Base-by-base conservation (phyloP, 176 grass and related monocot genomes). In the Raddia guianensis region DNA sequence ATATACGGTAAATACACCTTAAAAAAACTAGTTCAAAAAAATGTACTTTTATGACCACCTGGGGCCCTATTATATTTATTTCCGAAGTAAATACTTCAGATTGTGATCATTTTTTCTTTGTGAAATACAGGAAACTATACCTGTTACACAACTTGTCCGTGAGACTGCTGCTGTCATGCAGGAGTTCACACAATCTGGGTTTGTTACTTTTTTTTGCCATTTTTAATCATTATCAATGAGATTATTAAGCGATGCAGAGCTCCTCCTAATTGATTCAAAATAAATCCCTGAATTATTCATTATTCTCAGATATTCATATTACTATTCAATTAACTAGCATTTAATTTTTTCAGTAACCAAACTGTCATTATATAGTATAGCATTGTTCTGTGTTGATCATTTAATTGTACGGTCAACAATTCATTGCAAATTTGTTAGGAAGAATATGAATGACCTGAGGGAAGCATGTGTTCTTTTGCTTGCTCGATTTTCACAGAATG, bases 151-250 rank as follows among this genome's bases (percentile, higher is more conserved):
- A 76, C 95, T 98, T 81, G 95, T 95, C 67, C 91, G 95, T 75
- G 95, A 98, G 76, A 98, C 95, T 69, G 95, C 88, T 78, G 90
- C 95, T 89, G 95, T 98, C 68, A 98, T 98, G 95, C 95, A 98
- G 85, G 95, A 98, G 68, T 98, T 98, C 79, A 98, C 95, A 2
- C 95, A 98, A 65, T 98, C 92, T 74, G 95, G 95, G 95, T 98
- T 86, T 48, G 74, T 85, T 62, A 50, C 46, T 74, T 61, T 47
- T 34, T 49, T 60, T 73, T 6, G 58, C 21, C 43, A 49, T 49
- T 87, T 78, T 14, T 40, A 3, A 40, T 1, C 13, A 16, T 69
- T 87, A 53, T 37, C 43, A 27, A 67, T 33, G 43, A 63, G 32
- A 62, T 74, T 70, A 3, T 85, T 53, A 63, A 78, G 20, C 55